These are phyloP conservation scores for Pleurotus djamor DNA, from an alignment of 768 basidiomycete species.

Conservation along the genomic window DNA sequence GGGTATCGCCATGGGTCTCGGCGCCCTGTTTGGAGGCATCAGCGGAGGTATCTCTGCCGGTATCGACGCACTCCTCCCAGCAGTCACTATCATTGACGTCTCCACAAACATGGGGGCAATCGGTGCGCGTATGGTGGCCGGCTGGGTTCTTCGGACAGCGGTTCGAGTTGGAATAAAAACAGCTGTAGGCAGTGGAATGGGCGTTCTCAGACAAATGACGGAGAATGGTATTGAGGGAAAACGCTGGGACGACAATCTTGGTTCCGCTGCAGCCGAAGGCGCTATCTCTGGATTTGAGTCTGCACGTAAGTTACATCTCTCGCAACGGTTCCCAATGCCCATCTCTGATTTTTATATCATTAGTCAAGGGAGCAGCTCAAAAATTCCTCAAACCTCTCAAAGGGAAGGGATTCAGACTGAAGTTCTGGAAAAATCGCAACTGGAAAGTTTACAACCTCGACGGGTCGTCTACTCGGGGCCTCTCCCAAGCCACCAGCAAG, in stretches of 20 bases:
- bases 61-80: conserved; percentile 5
- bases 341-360: not conserved
- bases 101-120: conserved; percentile 4
- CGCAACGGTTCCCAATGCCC: not conserved
- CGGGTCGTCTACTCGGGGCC: not conserved
- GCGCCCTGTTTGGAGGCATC: conserved; percentile 3
- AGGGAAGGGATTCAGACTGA: not conserved
- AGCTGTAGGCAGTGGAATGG: not conserved
- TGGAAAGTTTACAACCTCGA: conserved; percentile 4
- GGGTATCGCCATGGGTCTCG: conserved; percentile 2
- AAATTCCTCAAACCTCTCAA: conserved; percentile 3
- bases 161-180: conserved; percentile 1
- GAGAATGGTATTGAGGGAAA: conserved; percentile 7
- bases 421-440: conserved; percentile 6
- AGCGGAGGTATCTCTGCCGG: not conserved
- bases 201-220: conserved; percentile 1
- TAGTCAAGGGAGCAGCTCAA: not conserved
- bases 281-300: conserved; percentile 2
- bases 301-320: not conserved
- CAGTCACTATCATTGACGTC: not conserved
- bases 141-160: not conserved
- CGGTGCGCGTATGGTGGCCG: not conserved
- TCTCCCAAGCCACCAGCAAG: not conserved
- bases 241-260: conserved; percentile 1
- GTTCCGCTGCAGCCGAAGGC: not conserved